These are phyloP conservation scores for Punica granatum DNA, from an alignment of 345 rosid genomes.

Conservation along the genomic window DNA sequence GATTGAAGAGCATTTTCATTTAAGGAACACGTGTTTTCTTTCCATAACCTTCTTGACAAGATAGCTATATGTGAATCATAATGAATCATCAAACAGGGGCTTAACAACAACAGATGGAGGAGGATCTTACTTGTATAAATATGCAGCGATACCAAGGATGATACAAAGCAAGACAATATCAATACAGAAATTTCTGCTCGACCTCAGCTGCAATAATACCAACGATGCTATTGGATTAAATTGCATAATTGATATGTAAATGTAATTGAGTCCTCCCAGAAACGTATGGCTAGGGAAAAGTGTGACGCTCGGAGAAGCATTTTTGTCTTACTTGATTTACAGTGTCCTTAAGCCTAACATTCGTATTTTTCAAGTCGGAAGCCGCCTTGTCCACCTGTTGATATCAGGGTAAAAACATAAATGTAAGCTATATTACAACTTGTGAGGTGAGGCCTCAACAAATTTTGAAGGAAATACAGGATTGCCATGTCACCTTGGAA, in stretches of 20 bases:
- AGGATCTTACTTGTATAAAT: slow-evolving; percentile 83
- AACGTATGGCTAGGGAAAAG: background rate
- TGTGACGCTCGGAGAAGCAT: slow-evolving; percentile 4
- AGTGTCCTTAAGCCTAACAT: slow-evolving; percentile 90
- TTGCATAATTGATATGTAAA: slow-evolving; percentile 11
- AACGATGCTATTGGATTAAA: slow-evolving; percentile 18
- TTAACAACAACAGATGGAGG: background rate
- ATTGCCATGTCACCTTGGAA: slow-evolving; percentile 47
- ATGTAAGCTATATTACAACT: background rate
- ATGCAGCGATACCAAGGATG: slow-evolving; percentile 96
- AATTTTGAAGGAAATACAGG: slow-evolving; percentile 3
- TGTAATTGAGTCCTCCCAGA: background rate
- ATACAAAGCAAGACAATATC: slow-evolving; percentile 82
- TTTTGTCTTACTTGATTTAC: slow-evolving; percentile 70
- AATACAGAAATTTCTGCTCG: slow-evolving; percentile 96
- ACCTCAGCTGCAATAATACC: slow-evolving; percentile 68
- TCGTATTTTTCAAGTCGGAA: slow-evolving; percentile 89
- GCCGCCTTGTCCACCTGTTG: slow-evolving; percentile 86
- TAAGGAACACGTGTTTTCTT: no score
- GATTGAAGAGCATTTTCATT: background rate
- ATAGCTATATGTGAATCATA: no score
- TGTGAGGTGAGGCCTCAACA: slow-evolving; percentile 10
- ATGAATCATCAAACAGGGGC: background rate
- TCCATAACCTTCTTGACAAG: background rate
- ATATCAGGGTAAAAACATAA: background rate